Evolutionary conservation across 2,329 filamentous ascomycete species (phyloP), one percentile per base, ranked within the genome.

Genomic region (Trichophyton equinum): DNA sequence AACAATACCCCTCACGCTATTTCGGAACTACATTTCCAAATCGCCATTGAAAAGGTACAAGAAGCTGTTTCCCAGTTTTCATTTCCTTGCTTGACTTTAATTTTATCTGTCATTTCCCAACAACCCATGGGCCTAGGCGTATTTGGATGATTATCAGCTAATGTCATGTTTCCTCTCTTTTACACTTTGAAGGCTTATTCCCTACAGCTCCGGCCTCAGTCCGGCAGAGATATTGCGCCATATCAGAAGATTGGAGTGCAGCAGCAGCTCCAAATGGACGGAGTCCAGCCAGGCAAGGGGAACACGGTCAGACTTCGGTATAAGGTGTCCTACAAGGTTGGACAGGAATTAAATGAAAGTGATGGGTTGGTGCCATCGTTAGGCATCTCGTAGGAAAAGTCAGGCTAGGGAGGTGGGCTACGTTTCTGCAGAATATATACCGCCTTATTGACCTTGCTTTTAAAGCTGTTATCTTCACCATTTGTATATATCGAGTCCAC

Each of bases 41-140:
- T 95, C 44, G 94, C 94, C 2, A 92, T 96, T 33, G 94, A 92
- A 62, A 97, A 92, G 83, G 91, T 95, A 77, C 65, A 74, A 15
- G n/a, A 62, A 64, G 36, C 33, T 8, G 4, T n/a, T 3, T 27
- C 22, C 15, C n/a, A 30, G 2, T 38, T 51, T 27, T 25, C 9
- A 11, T 47, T 49, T 30, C 30, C 9, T 6, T 27, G 22, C 22
- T 27, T 15, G 20, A 15, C 25, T 3, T 57, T 15, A 2, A 22
- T 38, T 33, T 47, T 36, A 11, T 9, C 3, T 22, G 51, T 47
- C 5, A 30, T 47, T 27, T 57, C 40, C 57, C 11, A 11, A 38
- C 33, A 11, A 38, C 9, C 4, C 33, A 38, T 38, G 9, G 33
- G 2, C 33, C 2, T 4, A 38, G 2, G 3, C 4, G 33, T 38